Conservation (phyloP, 2,329 filamentous ascomycete genomes). For the Nemania sp. region DNA sequence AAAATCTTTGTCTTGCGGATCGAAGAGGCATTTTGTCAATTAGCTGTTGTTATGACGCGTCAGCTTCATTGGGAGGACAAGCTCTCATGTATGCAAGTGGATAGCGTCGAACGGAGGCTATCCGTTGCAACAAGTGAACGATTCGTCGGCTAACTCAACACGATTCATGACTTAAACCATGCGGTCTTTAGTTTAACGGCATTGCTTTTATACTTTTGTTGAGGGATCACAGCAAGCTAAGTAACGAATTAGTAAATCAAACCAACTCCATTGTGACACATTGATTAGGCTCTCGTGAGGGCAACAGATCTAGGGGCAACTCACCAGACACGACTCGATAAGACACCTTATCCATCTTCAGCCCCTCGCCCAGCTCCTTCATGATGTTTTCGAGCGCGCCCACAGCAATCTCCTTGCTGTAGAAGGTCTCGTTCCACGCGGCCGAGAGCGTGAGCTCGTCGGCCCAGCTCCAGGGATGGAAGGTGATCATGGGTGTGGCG, state of each 20-base stretch:
- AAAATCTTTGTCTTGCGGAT: neutral
- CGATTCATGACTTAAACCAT: neutral
- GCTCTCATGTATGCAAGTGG: neutral
- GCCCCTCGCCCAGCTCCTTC: slow-evolving; percentile 22
- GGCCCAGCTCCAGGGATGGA: slow-evolving; percentile 42
- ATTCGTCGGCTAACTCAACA: neutral
- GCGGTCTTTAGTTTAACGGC: neutral
- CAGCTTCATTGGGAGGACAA: neutral
- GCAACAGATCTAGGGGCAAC: neutral
- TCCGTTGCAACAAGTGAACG: neutral
- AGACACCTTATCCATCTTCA: slow-evolving; percentile 15
- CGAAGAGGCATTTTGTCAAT: neutral
- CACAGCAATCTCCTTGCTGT: slow-evolving; percentile 21
- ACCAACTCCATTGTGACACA: no score
- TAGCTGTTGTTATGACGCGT: neutral
- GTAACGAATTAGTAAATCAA: neutral
- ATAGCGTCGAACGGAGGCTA: neutral
- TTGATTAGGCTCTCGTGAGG: no score
- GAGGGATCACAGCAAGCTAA: slow-evolving; percentile 13
- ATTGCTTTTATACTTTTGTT: neutral
- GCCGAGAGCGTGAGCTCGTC: slow-evolving; percentile 32
- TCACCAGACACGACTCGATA: slow-evolving; percentile 25
- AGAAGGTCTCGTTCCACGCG: slow-evolving; percentile 30
- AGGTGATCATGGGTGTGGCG: slow-evolving; percentile 35
- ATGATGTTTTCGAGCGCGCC: slow-evolving; percentile 24